Evolutionary conservation across 257 asterid genomes (phyloP).

Genomic region (Lantana camara): DNA sequence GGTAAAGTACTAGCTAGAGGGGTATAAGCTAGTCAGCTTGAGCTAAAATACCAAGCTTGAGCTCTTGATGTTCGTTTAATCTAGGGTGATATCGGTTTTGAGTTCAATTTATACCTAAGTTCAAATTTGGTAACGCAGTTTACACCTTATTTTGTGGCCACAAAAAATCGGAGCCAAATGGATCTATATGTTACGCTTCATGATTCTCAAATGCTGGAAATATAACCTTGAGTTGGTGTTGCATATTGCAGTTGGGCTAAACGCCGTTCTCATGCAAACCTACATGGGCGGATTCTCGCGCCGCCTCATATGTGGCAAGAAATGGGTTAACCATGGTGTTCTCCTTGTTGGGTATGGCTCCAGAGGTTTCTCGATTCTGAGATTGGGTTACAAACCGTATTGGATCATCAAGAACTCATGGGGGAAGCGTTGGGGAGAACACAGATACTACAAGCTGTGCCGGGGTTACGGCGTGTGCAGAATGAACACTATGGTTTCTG

Average conservation of each 20-base stretch:
- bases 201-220: too few species aligned
- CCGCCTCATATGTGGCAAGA: conserved; percentile 72
- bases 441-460: conserved; percentile 67
- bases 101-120: too few species aligned
- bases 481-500: conserved; percentile 78
- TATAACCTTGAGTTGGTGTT: too few species aligned
- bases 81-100: too few species aligned
- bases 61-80: too few species aligned
- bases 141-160: too few species aligned
- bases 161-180: too few species aligned
- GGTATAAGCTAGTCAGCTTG: too few species aligned
- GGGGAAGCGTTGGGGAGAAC: conserved; percentile 85
- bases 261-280: conserved; percentile 87
- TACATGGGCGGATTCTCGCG: conserved; percentile 86
- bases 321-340: conserved; percentile 66
- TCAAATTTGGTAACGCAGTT: too few species aligned
- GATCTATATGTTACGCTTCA: too few species aligned
- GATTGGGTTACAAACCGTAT: conserved; percentile 68
- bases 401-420: conserved; percentile 93
- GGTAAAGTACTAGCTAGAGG: too few species aligned
- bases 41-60: too few species aligned
- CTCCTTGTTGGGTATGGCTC: conserved; percentile 83
- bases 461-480: conserved; percentile 85
- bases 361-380: conserved; percentile 67
- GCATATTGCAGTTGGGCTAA: conserved; percentile 58